Base-by-base conservation (phyloP, 306 rosid species). In the Coriaria nepalensis region DNA sequence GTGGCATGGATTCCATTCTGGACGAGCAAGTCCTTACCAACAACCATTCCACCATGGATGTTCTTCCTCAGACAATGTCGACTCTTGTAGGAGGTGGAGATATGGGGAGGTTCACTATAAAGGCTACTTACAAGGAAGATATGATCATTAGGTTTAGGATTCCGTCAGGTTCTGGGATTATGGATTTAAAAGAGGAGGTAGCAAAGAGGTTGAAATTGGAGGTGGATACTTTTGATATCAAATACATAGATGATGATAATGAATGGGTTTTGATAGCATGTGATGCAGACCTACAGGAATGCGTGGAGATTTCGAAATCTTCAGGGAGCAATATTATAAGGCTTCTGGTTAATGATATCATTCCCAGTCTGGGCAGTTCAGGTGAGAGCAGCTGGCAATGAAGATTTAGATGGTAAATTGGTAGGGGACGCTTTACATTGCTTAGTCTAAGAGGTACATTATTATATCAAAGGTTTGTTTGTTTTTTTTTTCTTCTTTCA, bases 241-340 rank as follows among this genome's bases (percentile, higher is more conserved):
- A 82, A 74, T 79, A 77, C 65, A 53, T 79, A 63, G 93, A 79
- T 46, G 92, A 80, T 59, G 93, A 78, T 69, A 73, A 68, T 6
- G 95, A 80, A 50, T 78, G 82, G 93, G 86, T 80, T 60, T 61
- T 75, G 59, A 65, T 85, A 38, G 79, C 83, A n/a, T 85, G 93
- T 40, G 82, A 78, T 56, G 84, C 82, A 36, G 84, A 85, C 68
- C 66, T 85, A 36, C 87, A 70, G 43, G 95, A 80, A 60, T 85
- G 87, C 66, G 52, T 78, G 61, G 84, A 85, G 7, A 49, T 80
- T 47, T 73, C 70, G 43, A 66, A 52, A 44, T 58, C 83, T 58
- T 73, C 79, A 6, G 73, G 71, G 42, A 50, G 68, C 52, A 77
- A 70, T 64, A 63, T 82, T 71, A 61, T 82, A 41, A 75, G 84